These are phyloP conservation scores for Hypholoma sublateritium DNA, from an alignment of 768 basidiomycete genomes.

Conservation along the genomic window DNA sequence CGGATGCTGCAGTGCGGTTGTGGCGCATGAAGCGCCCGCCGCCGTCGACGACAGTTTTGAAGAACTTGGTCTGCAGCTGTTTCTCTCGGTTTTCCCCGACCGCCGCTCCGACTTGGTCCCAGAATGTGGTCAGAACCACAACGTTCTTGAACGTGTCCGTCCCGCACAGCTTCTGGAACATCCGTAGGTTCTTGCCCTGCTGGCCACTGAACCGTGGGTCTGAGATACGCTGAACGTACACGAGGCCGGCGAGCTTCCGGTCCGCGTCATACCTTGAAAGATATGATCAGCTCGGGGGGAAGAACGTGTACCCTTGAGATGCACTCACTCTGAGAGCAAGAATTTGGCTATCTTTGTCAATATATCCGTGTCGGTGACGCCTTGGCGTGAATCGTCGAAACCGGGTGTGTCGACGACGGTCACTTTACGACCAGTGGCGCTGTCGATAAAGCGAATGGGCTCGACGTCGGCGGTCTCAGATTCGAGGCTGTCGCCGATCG, in stretches of 20 bases:
- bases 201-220: background rate
- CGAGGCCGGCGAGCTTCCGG: background rate
- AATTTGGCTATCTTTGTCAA: slow-evolving; percentile 31
- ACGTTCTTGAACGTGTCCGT: slow-evolving; percentile 30
- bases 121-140: background rate
- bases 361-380: slow-evolving; percentile 32
- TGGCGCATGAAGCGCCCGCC: slow-evolving; percentile 42
- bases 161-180: slow-evolving; percentile 46
- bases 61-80: background rate
- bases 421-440: slow-evolving; percentile 12
- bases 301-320: background rate
- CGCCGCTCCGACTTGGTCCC: background rate
- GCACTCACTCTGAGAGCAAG: slow-evolving; percentile 11
- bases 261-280: too few relatives aligned
- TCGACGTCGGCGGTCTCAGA: background rate
- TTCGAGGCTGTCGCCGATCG: background rate
- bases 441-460: slow-evolving; percentile 3
- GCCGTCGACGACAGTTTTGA: slow-evolving; percentile 29
- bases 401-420: slow-evolving; percentile 24
- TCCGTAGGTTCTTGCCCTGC: slow-evolving; percentile 34
- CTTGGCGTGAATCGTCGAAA: slow-evolving; percentile 22
- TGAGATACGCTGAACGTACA: background rate
- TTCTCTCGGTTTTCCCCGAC: background rate
- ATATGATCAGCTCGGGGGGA: too few relatives aligned
- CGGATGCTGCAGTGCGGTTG: slow-evolving; percentile 26